A percentile compares a stretch with the other conserved stretches of the same genome.
Evolutionary conservation across 805 yeast species (phyloP).

Genomic region (Schwanniomyces sp.): DNA sequence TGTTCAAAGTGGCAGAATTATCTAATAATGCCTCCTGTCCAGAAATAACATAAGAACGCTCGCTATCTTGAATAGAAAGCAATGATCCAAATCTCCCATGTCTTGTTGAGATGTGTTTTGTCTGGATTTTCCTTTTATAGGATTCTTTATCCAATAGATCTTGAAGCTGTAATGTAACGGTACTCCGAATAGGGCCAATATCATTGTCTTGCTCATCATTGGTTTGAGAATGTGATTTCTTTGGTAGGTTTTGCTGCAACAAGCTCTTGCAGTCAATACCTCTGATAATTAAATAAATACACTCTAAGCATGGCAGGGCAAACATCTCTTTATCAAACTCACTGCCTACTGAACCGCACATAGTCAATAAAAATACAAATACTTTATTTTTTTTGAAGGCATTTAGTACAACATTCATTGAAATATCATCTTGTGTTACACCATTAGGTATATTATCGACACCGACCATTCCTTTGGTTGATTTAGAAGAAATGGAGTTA

Average conservation of each 20-base stretch:
- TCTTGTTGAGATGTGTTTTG: constrained; percentile 59
- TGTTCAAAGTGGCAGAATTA: constrained; percentile 53
- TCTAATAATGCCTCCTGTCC: constrained; percentile 66
- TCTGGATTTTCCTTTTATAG: constrained; percentile 47
- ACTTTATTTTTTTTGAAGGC: constrained; percentile 72
- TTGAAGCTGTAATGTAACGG: constrained; percentile 42
- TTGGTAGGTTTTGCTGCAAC: constrained; percentile 7
- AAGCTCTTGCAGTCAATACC: constrained; percentile 48
- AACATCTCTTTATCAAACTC: constrained; percentile 64
- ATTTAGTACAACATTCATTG: constrained; percentile 54
- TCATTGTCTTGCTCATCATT: constrained; percentile 6
- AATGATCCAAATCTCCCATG: constrained; percentile 93
- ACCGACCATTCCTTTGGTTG: constrained; percentile 29
- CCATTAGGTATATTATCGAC: constrained; percentile 54
- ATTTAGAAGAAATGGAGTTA: constrained; percentile 46
- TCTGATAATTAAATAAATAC: constrained; percentile 60
- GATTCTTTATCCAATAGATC: constrained; percentile 63
- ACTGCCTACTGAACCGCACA: constrained; percentile 61
- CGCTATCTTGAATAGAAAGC: constrained; percentile 65
- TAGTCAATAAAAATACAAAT: constrained; percentile 66
- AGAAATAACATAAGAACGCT: constrained; percentile 61
- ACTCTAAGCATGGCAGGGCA: constrained; percentile 66
- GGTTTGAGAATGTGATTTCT: background rate
- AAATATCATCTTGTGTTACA: constrained; percentile 64
- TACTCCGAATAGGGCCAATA: constrained; percentile 13